phyloP scores from a whole-genome alignment of 1,284 basidiomycete genomes.

The Mycocalia duriaeana region DNA sequence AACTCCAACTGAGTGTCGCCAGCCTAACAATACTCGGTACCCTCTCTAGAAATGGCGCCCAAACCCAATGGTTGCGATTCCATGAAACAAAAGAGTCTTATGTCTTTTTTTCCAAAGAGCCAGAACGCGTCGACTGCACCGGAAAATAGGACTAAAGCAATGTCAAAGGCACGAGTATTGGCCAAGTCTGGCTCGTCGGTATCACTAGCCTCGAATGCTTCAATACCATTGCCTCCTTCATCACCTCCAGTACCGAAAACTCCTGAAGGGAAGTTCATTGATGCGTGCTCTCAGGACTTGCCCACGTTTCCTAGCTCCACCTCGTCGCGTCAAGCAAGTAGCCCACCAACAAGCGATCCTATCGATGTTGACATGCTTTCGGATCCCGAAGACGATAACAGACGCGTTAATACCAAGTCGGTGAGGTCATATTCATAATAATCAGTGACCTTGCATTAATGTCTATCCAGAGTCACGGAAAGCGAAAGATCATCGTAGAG shows the following conservation, averaged over 20 bases:
- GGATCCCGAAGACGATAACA: conserved; percentile 33
- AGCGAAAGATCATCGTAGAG: conserved; percentile 64
- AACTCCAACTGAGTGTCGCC: too few species aligned
- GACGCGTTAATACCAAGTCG: conserved; percentile 23
- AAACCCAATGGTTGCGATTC: conserved; percentile 34
- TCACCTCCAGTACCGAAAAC: conserved; percentile 29
- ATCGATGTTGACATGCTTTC: conserved; percentile 69
- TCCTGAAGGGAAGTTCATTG: conserved; percentile 29
- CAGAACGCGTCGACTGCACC: conserved; percentile 18
- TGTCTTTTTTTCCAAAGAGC: conserved; percentile 59
- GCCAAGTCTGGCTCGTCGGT: conserved; percentile 11
- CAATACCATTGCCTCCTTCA: conserved; percentile 20
- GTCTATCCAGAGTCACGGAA: conserved; percentile 26
- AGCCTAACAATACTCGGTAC: too few species aligned
- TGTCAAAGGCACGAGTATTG: conserved; percentile 13
- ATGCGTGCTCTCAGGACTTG: conserved; percentile 22
- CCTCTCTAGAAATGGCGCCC: conserved; percentile 22
- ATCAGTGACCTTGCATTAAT: neutral
- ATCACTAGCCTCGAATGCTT: conserved; percentile 15
- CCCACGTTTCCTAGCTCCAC: conserved; percentile 37
- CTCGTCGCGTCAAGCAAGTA: conserved; percentile 50
- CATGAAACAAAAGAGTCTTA: conserved; percentile 71
- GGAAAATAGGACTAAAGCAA: conserved; percentile 22
- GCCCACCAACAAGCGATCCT: conserved; percentile 71
- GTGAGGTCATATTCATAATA: conserved; percentile 22